These are phyloP conservation scores for Teratosphaeria pseudoeucalypti DNA, from an alignment of 2,329 filamentous ascomycete species.

Conservation along the genomic window DNA sequence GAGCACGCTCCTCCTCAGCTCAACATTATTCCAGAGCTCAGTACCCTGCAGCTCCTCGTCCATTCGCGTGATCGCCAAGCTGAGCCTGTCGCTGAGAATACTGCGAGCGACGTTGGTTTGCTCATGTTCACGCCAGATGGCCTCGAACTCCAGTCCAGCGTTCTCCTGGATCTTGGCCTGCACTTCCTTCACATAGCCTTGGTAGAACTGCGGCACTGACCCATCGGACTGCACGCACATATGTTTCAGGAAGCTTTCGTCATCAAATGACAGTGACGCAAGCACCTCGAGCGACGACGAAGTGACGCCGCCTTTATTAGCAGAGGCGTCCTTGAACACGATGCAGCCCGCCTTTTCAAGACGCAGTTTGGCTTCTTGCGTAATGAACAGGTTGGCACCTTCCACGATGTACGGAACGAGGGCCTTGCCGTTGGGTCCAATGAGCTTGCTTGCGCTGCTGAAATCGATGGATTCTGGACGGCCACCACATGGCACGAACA, in stretches of 20 bases:
- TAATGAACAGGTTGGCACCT: slow-evolving; percentile 97
- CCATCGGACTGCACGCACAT: slow-evolving; percentile 82
- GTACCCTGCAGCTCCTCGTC: slow-evolving; percentile 94
- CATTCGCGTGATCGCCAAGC: slow-evolving; percentile 84
- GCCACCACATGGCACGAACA: slow-evolving; percentile 92
- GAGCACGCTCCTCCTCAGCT: slow-evolving; percentile 67
- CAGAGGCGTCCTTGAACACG: slow-evolving; percentile 93
- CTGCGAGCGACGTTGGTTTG: slow-evolving; percentile 69
- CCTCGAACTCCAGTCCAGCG: slow-evolving; percentile 88
- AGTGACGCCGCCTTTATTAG: slow-evolving; percentile 97
- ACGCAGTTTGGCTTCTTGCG: slow-evolving; percentile 91
- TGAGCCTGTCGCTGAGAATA: slow-evolving; percentile 83
- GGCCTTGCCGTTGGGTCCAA: slow-evolving; percentile 70
- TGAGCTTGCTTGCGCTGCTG: slow-evolving; percentile 74
- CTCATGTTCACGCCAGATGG: slow-evolving; percentile 92
- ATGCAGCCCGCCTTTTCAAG: slow-evolving; percentile 92
- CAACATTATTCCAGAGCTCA: slow-evolving; percentile 76
- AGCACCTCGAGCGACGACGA: slow-evolving; percentile 94
- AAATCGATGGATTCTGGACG: slow-evolving; percentile 95
- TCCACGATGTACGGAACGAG: slow-evolving; percentile 92
- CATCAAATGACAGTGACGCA: slow-evolving; percentile 88
- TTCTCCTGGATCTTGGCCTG: slow-evolving; percentile 87
- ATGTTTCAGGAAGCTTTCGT: slow-evolving; percentile 74
- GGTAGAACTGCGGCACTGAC: slow-evolving; percentile 78
- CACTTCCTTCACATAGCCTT: slow-evolving; percentile 82